These are phyloP conservation scores for Entomortierella beljakovae DNA, from an alignment of 192 early-diverging fungal species.

Conservation along the genomic window DNA sequence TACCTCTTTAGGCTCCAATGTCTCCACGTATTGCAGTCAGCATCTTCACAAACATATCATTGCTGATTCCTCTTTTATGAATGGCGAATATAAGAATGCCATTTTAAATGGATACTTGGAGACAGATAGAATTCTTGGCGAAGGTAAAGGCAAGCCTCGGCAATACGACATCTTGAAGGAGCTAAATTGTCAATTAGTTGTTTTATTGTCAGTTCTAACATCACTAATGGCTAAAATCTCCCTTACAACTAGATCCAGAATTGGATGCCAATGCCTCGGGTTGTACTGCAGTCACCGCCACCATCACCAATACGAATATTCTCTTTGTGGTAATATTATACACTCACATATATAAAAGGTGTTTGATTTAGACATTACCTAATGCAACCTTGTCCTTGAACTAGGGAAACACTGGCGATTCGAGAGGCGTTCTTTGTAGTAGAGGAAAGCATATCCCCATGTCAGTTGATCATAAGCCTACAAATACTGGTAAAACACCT, in stretches of 20 bases:
- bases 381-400: not conserved
- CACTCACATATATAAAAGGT: not conserved
- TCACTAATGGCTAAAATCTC: not conserved
- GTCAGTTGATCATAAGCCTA: conserved; percentile 97
- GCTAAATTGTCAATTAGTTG: too few species aligned
- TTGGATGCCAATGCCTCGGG: conserved; percentile 90
- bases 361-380: not conserved
- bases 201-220: not conserved
- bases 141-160: conserved; percentile 59
- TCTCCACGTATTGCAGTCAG: conserved; percentile 87
- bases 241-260: conserved; percentile 67
- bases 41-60: conserved; percentile 81
- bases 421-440: conserved; percentile 85
- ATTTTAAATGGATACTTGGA: conserved; percentile 86
- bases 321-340: conserved; percentile 74
- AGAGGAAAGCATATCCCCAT: conserved; percentile 80
- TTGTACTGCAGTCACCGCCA: conserved; percentile 92
- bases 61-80: conserved; percentile 69
- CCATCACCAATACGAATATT: conserved; percentile 85
- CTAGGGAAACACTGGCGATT: conserved; percentile 95
- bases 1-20: conserved; percentile 63
- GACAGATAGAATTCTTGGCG: conserved; percentile 81
- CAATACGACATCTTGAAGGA: too few species aligned
- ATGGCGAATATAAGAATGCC: conserved; percentile 77
- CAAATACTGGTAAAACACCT: conserved; percentile 64